These are phyloP conservation scores for Podaxis rugospora DNA, from an alignment of 768 basidiomycete genomes.

Conservation along the genomic window DNA sequence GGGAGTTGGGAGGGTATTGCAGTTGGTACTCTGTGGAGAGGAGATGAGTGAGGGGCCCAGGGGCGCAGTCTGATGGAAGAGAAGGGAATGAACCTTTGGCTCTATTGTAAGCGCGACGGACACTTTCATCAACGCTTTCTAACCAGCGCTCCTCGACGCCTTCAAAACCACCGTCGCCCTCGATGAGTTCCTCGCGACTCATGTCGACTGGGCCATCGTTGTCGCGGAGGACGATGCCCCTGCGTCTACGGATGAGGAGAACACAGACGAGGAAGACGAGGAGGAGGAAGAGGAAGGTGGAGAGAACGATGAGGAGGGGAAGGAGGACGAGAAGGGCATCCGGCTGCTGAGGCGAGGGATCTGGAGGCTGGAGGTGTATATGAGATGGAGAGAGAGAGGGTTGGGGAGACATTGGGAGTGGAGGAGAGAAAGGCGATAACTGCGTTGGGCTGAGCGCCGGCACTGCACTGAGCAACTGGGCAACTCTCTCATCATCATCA, in stretches of 20 bases:
- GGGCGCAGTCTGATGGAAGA: conserved; percentile 8
- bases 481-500: not conserved
- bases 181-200: conserved; percentile 84
- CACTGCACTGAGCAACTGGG: not conserved
- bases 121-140: conserved; percentile 67
- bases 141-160: conserved; percentile 93
- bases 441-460: not conserved
- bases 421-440: not conserved
- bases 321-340: conserved; percentile 85
- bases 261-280: conserved; percentile 89
- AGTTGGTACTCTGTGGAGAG: conserved; percentile 62
- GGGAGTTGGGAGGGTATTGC: conserved; percentile 93
- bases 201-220: conserved; percentile 91
- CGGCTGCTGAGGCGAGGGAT: conserved; percentile 27
- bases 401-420: not conserved
- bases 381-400: not conserved
- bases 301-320: conserved; percentile 89
- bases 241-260: conserved; percentile 72
- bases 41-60: conserved; percentile 6
- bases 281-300: conserved; percentile 89
- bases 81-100: conserved; percentile 69
- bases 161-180: conserved; percentile 91
- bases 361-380: conserved; percentile 22
- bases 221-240: conserved; percentile 79
- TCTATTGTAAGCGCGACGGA: conserved; percentile 68